These are phyloP conservation scores for Fonsecaea nubica DNA, from an alignment of 2,329 filamentous ascomycete genomes.

Conservation along the genomic window DNA sequence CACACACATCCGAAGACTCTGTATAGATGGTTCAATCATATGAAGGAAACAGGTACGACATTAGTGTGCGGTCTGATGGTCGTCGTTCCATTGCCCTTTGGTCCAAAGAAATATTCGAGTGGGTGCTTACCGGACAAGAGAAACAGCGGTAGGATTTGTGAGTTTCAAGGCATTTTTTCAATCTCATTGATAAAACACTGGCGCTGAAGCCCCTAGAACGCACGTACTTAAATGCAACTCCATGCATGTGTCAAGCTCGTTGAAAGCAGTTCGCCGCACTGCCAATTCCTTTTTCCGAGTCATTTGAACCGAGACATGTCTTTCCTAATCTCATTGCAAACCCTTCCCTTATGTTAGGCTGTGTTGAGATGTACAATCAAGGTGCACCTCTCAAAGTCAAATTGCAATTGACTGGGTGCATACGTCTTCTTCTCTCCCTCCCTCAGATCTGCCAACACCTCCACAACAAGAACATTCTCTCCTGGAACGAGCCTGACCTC, in stretches of 20 bases:
- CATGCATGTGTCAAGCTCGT: not conserved
- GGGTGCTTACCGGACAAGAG: not conserved
- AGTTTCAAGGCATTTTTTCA: not conserved
- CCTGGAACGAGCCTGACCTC: slow-evolving; percentile 75
- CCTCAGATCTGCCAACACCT: slow-evolving; percentile 72
- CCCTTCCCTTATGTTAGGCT: not conserved
- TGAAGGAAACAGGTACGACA: not conserved
- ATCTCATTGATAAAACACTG: slow-evolving; percentile 1
- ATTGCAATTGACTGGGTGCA: slow-evolving; percentile 62
- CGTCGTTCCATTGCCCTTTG: not conserved
- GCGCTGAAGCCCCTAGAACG: not conserved
- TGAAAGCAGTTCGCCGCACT: not conserved
- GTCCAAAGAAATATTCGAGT: not conserved
- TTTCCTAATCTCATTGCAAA: slow-evolving; percentile 1
- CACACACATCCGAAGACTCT: not conserved
- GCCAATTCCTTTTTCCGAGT: not conserved
- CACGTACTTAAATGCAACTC: not conserved
- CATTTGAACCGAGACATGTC: not conserved
- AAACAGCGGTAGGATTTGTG: not conserved
- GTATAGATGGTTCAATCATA: not conserved
- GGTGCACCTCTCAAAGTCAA: slow-evolving; percentile 72
- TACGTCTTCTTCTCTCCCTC: slow-evolving; percentile 63
- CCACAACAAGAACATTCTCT: slow-evolving; percentile 78
- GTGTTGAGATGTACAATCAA: slow-evolving; percentile 29
- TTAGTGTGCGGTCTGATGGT: not conserved